A percentile compares a stretch with the other conserved stretches of the same genome.
Evolutionary conservation across 306 rosid genomes (phyloP).

Genomic region (Trichosanthes truncata): DNA sequence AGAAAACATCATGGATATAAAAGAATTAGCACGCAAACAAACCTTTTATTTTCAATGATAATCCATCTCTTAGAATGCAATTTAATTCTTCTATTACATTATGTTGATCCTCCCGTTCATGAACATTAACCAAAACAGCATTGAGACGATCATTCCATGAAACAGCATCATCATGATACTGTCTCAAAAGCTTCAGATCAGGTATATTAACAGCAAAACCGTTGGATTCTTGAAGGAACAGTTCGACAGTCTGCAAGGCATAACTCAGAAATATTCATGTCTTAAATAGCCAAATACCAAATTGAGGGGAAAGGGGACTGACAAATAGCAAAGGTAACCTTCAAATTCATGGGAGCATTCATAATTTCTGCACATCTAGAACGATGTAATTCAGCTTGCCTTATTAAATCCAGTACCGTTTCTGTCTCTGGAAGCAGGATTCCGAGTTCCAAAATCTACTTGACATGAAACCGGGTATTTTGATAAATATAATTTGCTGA

Average conservation of each 20-base stretch:
- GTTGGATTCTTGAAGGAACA: slow-evolving; percentile 58
- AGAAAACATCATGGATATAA: background rate
- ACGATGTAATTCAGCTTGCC: slow-evolving; percentile 54
- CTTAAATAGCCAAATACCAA: slow-evolving; percentile 14
- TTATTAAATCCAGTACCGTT: slow-evolving; percentile 43
- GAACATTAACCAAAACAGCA: slow-evolving; percentile 35
- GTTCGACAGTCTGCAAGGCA: slow-evolving; percentile 54
- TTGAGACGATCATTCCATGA: slow-evolving; percentile 56
- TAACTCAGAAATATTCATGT: slow-evolving; percentile 9
- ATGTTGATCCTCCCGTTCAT: slow-evolving; percentile 45
- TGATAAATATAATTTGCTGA: background rate
- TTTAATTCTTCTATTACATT: slow-evolving; percentile 48
- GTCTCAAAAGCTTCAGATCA: slow-evolving; percentile 64
- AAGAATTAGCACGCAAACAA: slow-evolving; percentile 2
- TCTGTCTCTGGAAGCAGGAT: slow-evolving; percentile 62
- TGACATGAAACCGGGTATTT: slow-evolving; percentile 13
- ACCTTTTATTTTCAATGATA: slow-evolving; percentile 82
- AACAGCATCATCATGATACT: slow-evolving; percentile 49
- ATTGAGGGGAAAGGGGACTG: background rate
- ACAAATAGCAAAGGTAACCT: slow-evolving; percentile 41
- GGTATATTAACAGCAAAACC: slow-evolving; percentile 48
- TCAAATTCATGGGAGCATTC: slow-evolving; percentile 47
- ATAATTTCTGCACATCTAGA: slow-evolving; percentile 44
- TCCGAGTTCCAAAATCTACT: slow-evolving; percentile 56
- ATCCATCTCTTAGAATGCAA: slow-evolving; percentile 50